Evolutionary conservation across 371 early-diverging fungal genomes (phyloP).

Genomic region (Lichtheimia corymbifera): DNA sequence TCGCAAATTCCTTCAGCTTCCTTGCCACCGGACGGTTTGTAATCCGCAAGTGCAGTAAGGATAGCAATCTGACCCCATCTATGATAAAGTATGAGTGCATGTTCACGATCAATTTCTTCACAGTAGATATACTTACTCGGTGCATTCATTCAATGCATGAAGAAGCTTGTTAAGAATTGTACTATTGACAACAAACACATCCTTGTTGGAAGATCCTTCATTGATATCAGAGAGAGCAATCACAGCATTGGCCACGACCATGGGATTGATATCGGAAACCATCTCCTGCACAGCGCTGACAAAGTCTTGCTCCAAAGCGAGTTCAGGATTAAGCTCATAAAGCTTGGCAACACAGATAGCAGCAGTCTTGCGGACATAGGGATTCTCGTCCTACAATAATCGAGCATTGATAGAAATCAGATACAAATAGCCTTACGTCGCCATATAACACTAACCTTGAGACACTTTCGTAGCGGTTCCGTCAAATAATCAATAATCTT

Average conservation of each 20-base stretch:
- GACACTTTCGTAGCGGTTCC: conserved; percentile 85
- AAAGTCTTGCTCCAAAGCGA: conserved; percentile 80
- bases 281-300: conserved; percentile 82
- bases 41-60: conserved; percentile 81
- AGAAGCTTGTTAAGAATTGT: conserved; percentile 81
- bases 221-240: conserved; percentile 91
- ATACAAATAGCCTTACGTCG: too few species aligned
- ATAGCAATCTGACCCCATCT: conserved; percentile 96
- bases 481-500: conserved; percentile 80
- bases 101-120: not conserved
- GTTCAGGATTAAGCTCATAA: conserved; percentile 63
- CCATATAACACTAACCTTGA: conserved; percentile 38
- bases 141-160: conserved; percentile 92
- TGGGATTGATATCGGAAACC: conserved; percentile 93
- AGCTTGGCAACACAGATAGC: conserved; percentile 91
- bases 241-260: conserved; percentile 94
- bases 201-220: conserved; percentile 71
- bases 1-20: conserved; percentile 92
- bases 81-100: not conserved
- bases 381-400: conserved; percentile 66
- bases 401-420: too few species aligned
- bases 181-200: conserved; percentile 73
- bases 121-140: conserved; percentile 66
- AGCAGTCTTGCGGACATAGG: conserved; percentile 95
- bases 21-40: conserved; percentile 29